Evolutionary conservation across 495 filamentous ascomycete genomes (phyloP), one percentile per base, ranked within the genome.

Genomic region (Podospora appendiculata): DNA sequence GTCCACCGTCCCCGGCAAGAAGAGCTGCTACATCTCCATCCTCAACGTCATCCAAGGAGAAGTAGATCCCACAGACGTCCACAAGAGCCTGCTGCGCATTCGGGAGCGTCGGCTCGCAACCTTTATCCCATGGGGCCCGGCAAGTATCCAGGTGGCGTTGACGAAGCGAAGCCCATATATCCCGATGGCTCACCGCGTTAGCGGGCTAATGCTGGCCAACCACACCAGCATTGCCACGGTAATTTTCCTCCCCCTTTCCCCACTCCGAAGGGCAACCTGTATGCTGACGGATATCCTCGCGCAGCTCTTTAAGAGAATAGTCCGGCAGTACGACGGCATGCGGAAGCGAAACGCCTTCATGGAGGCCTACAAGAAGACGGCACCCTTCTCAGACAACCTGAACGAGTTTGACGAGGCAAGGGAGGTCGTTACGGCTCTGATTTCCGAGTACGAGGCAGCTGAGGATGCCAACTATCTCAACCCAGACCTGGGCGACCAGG

Each of bases 61-160:
- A 65, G 94, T 93, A 8, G 93, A 98, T 64, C 91, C 93, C 13
- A 96, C 90, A 7, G 93, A 98, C 72, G 88, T 89, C 57, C 93
- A 98, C 73, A 98, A 98, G 81, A 96, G 90, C 36, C 78, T 98
- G 48, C 83, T 98, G 48, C 88, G 93, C 52, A 97, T 98, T 63
- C 86, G 93, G 36, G 93, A 98, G 70, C 88, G 93, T 45, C 85
- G 88, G 42, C 77, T 98, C 11, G 94, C 93, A 6, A 94, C 89
- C 6, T 98, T 98, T 64, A 97, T 98, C 56, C 94, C 94, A 13
- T 98, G 93, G 93, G 93, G 93, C n/a, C 93, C 93, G 0, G 93
- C 93, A 10, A 92, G 87, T 63, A 98, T 98, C 57, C 93, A 98
- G 69, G 93, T 98, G 11, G 93, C 93, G 1, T 73, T 97, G 41